A percentile compares a stretch with the other conserved stretches of the same genome.
phyloP scores from a whole-genome alignment of 495 filamentous ascomycete genomes.

The Bryoglossum gracile region DNA sequence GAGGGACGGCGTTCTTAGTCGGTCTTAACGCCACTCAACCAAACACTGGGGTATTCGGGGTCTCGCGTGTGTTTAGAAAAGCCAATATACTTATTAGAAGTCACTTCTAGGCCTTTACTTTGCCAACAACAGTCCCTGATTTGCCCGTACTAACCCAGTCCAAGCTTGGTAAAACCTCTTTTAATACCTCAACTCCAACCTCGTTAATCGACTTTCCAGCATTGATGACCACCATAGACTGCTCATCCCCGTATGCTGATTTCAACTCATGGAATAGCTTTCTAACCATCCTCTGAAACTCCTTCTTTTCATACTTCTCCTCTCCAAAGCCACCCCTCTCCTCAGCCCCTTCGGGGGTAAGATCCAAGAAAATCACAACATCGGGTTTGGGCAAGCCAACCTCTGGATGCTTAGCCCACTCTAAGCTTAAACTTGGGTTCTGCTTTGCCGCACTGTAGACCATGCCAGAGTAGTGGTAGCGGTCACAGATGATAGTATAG shows the following conservation, averaged over 20 bases:
- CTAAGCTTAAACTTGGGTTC: slow-evolving; percentile 57
- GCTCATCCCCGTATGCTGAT: slow-evolving; percentile 13
- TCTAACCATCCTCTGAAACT: slow-evolving; percentile 76
- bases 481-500: slow-evolving; percentile 74
- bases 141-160: slow-evolving; percentile 1
- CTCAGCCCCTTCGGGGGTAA: slow-evolving; percentile 64
- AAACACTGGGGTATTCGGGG: background rate
- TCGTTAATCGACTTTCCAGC: slow-evolving; percentile 43
- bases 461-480: slow-evolving; percentile 89
- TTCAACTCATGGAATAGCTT: slow-evolving; percentile 57
- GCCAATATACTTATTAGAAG: too few relatives aligned
- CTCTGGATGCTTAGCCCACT: slow-evolving; percentile 78
- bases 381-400: slow-evolving; percentile 84
- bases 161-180: slow-evolving; percentile 9
- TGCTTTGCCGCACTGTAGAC: slow-evolving; percentile 94
- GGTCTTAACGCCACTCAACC: slow-evolving; percentile 26
- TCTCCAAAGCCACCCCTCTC: slow-evolving; percentile 75
- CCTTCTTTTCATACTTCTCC: slow-evolving; percentile 80
- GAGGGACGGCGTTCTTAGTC: slow-evolving; percentile 13
- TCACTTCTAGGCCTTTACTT: slow-evolving; percentile 1
- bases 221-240: slow-evolving; percentile 47
- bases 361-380: slow-evolving; percentile 76
- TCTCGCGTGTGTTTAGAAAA: too few relatives aligned
- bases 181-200: slow-evolving; percentile 44
- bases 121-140: background rate